Conservation (phyloP, 2,329 filamentous ascomycete genomes). For the Pseudogymnoascus pannorum region DNA sequence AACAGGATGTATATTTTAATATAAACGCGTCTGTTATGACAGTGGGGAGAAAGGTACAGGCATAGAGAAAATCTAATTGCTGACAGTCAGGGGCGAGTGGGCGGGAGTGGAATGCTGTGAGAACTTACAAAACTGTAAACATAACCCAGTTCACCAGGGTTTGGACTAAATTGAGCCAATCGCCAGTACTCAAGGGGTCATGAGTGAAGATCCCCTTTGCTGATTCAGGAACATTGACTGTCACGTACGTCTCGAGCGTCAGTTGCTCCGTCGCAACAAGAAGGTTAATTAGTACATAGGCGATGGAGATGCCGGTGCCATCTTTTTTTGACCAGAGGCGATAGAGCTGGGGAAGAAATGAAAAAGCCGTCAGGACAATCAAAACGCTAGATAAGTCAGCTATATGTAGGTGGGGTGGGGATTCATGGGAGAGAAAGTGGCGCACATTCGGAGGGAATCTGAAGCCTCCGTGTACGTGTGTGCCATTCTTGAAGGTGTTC, state of each 20-base stretch:
- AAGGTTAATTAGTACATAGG: background rate
- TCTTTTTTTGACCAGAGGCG: background rate
- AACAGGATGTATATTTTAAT: background rate
- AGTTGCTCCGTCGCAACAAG: conserved; percentile 9
- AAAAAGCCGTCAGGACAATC: background rate
- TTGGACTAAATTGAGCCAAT: background rate
- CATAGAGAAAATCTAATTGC: background rate
- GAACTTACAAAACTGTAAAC: background rate
- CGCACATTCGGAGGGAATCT: background rate
- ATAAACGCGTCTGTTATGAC: background rate
- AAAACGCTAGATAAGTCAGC: background rate
- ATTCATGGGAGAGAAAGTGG: background rate
- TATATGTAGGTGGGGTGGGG: background rate
- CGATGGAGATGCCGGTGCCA: background rate
- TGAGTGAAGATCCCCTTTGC: background rate
- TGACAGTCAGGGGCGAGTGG: background rate
- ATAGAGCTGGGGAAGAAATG: background rate
- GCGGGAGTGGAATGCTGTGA: background rate
- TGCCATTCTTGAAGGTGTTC: background rate
- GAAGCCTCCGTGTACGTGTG: background rate
- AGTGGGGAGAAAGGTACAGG: background rate
- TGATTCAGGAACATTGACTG: background rate
- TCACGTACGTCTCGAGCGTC: conserved; percentile 28
- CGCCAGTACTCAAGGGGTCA: background rate
- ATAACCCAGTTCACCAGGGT: background rate